A percentile compares a stretch with the other conserved stretches of the same genome.
These are phyloP conservation scores for Suhomyces vadensis DNA, from an alignment of 805 yeast species.

Conservation along the genomic window DNA sequence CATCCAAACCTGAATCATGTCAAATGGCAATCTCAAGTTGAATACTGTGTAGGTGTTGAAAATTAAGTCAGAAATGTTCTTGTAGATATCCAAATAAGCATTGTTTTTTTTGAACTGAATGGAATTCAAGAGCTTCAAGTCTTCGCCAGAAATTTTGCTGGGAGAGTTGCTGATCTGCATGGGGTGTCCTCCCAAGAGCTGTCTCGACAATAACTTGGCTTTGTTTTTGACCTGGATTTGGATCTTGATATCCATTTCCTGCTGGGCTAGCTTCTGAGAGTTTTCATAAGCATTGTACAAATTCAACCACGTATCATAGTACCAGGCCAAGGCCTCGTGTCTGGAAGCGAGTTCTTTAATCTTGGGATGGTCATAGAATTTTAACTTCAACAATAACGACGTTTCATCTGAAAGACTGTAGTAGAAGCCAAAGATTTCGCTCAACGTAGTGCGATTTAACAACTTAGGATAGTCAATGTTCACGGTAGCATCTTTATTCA, in stretches of 20 bases:
- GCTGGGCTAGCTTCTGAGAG: slow-evolving; percentile 42
- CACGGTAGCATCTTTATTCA: slow-evolving; percentile 9
- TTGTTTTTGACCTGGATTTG: slow-evolving; percentile 62
- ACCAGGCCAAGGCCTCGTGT: slow-evolving; percentile 72
- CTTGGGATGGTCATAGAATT: slow-evolving; percentile 33
- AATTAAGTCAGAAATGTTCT: slow-evolving; percentile 39
- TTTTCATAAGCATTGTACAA: slow-evolving; percentile 51
- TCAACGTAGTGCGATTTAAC: slow-evolving; percentile 47
- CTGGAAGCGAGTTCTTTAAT: slow-evolving; percentile 41
- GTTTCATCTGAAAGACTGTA: slow-evolving; percentile 69
- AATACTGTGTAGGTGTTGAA: slow-evolving; percentile 46
- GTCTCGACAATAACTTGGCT: slow-evolving; percentile 47
- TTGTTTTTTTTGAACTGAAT: slow-evolving; percentile 39
- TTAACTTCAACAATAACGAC: slow-evolving; percentile 54
- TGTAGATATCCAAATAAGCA: slow-evolving; percentile 40
- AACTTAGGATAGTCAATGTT: slow-evolving; percentile 15
- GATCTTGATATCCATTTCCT: slow-evolving; percentile 54
- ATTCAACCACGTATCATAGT: slow-evolving; percentile 59
- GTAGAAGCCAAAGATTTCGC: slow-evolving; percentile 57
- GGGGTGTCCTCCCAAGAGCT: slow-evolving; percentile 24
- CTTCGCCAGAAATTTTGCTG: slow-evolving; percentile 22
- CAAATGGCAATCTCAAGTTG: slow-evolving; percentile 34
- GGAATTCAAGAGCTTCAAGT: slow-evolving; percentile 26
- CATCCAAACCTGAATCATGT: slow-evolving; percentile 47
- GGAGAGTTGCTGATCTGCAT: slow-evolving; percentile 5